phyloP scores from a whole-genome alignment of 2,329 filamentous ascomycete species.

The Cordyceps cateniannulata region DNA sequence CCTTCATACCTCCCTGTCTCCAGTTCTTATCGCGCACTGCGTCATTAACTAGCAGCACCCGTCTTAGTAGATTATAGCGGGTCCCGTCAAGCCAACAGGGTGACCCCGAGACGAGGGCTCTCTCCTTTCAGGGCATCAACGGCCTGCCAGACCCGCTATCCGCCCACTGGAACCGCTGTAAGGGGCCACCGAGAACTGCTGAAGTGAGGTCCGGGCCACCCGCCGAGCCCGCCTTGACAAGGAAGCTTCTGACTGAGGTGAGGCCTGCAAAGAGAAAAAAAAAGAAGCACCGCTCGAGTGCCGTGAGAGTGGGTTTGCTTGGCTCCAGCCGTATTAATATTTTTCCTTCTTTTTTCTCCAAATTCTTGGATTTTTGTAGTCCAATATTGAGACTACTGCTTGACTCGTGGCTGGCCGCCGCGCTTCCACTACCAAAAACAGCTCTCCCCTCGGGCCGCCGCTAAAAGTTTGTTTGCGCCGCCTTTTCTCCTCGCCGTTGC shows the following conservation, averaged over 20 bases:
- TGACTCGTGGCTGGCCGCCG: neutral
- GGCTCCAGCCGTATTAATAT: neutral
- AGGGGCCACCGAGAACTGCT: neutral
- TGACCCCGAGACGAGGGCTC: neutral
- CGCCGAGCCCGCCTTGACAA: neutral
- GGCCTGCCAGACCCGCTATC: neutral
- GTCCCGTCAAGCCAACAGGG: slow-evolving; percentile 1
- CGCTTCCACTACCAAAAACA: neutral
- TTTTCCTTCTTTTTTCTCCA: neutral
- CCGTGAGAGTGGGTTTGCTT: neutral
- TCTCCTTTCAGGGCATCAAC: neutral
- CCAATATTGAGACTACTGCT: neutral
- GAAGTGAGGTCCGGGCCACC: neutral
- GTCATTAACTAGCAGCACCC: slow-evolving; percentile 3
- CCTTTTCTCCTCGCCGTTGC: neutral
- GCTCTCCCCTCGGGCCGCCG: neutral
- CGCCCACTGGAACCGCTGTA: neutral
- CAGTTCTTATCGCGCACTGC: slow-evolving; percentile 8
- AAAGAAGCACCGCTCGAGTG: neutral
- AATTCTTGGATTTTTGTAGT: neutral
- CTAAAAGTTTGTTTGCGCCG: slow-evolving; percentile 3
- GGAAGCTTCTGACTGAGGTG: neutral
- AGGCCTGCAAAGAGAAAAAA: neutral
- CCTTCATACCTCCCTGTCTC: neutral
- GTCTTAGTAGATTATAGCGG: slow-evolving; percentile 4